A percentile compares a stretch with the other conserved stretches of the same genome.
These are phyloP conservation scores for Coemansia sp. DNA, from an alignment of 192 early-diverging fungal genomes.

Conservation along the genomic window DNA sequence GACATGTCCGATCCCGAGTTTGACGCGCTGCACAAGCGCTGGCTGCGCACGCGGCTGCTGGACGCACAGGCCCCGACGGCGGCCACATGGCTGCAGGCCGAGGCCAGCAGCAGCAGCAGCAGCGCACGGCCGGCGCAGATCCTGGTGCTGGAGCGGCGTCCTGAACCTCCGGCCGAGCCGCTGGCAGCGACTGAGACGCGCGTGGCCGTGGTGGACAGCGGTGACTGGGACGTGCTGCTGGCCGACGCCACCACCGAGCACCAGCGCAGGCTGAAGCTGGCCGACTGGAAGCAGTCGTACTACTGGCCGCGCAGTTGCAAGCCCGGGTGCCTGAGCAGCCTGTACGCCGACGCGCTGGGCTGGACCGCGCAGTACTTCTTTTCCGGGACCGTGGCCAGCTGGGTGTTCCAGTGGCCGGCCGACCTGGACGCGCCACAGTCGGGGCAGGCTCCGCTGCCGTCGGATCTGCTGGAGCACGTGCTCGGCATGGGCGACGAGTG, in stretches of 20 bases:
- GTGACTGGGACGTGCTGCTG: constrained; percentile 24
- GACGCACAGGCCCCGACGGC: neutral
- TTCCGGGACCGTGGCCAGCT: constrained; percentile 21
- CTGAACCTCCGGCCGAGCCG: neutral
- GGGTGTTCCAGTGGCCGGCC: constrained; percentile 37
- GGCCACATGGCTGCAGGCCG: too few relatives aligned
- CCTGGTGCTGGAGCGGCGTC: neutral
- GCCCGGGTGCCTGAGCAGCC: neutral
- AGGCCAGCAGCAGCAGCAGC: neutral
- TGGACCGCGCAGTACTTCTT: constrained; percentile 42
- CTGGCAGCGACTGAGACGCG: neutral
- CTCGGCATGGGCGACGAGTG: neutral
- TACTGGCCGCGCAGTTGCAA: constrained; percentile 7
- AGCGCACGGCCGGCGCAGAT: neutral
- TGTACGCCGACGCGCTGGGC: constrained; percentile 25
- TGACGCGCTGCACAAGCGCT: neutral
- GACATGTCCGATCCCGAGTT: neutral
- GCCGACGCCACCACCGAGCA: constrained; percentile 23
- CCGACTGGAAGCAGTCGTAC: constrained; percentile 11
- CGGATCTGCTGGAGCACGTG: constrained; percentile 18
- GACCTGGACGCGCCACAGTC: constrained; percentile 3
- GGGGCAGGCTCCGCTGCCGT: constrained; percentile 21
- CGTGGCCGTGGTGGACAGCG: constrained; percentile 16
- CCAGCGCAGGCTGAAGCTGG: constrained; percentile 2
- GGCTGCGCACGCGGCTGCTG: neutral